These are phyloP conservation scores for Verticillium tricorpus DNA, from an alignment of 2,329 filamentous ascomycete species.

Conservation along the genomic window DNA sequence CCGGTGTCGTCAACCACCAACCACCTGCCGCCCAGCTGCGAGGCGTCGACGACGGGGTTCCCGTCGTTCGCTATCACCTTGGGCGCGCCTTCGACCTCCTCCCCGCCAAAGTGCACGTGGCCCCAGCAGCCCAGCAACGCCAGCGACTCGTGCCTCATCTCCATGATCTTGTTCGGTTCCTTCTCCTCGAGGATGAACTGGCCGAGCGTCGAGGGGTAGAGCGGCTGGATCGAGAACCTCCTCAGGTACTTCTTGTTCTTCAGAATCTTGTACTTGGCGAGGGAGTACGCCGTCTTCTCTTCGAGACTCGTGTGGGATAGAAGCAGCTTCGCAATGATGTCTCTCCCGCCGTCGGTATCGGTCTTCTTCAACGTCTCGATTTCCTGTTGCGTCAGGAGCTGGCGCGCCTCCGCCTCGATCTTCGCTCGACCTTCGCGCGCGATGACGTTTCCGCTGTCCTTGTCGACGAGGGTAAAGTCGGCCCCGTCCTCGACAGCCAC, in stretches of 20 bases:
- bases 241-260: conserved; percentile 93
- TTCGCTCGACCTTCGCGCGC: conserved; percentile 55
- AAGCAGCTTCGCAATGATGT: conserved; percentile 89
- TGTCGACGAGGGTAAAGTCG: conserved; percentile 37
- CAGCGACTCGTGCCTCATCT: conserved; percentile 23
- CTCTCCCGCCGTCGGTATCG: conserved; percentile 74
- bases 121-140: conserved; percentile 83
- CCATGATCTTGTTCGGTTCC: conserved; percentile 31
- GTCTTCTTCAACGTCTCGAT: conserved; percentile 73
- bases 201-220: conserved; percentile 73
- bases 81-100: conserved; percentile 21
- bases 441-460: conserved; percentile 37
- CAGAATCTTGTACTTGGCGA: conserved; percentile 92
- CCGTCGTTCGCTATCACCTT: conserved; percentile 23
- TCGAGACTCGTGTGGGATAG: conserved; percentile 84
- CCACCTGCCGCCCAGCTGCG: conserved; percentile 51
- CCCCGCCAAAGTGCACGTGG: conserved; percentile 72
- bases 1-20: conserved; percentile 84
- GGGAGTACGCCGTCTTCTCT: conserved; percentile 88
- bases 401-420: conserved; percentile 60
- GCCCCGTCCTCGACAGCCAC: conserved; percentile 30
- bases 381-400: conserved; percentile 72
- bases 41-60: conserved; percentile 72
- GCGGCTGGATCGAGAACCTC: conserved; percentile 77
- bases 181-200: conserved; percentile 64